phyloP scores from a whole-genome alignment of 2,329 filamentous ascomycete species.

The Aspergillus proliferans region DNA sequence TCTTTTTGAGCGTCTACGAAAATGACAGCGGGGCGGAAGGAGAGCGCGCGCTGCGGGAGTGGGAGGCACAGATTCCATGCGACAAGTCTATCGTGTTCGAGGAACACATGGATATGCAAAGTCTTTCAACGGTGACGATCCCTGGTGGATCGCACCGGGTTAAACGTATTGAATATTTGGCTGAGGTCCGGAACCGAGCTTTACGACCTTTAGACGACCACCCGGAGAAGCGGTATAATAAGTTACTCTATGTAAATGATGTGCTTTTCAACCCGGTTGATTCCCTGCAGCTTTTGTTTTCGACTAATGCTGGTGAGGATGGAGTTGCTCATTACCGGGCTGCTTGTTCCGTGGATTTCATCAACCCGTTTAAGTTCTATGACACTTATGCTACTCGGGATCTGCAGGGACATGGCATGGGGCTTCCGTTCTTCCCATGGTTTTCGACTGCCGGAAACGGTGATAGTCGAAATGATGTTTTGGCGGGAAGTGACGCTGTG shows the following conservation, averaged over 20 bases:
- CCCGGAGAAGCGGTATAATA: slow-evolving; percentile 45
- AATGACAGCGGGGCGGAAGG: slow-evolving; percentile 59
- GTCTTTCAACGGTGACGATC: slow-evolving; percentile 54
- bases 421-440: slow-evolving; percentile 67
- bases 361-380: slow-evolving; percentile 68
- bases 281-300: slow-evolving; percentile 56
- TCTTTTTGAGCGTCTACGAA: slow-evolving; percentile 68
- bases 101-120: slow-evolving; percentile 51
- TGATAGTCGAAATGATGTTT: slow-evolving; percentile 56
- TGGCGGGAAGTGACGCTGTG: slow-evolving; percentile 54
- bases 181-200: slow-evolving; percentile 66
- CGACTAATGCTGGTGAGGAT: slow-evolving; percentile 49
- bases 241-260: slow-evolving; percentile 61
- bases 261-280: slow-evolving; percentile 57
- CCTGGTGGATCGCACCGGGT: slow-evolving; percentile 58
- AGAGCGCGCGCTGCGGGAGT: slow-evolving; percentile 46
- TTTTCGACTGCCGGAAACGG: slow-evolving; percentile 51
- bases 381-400: slow-evolving; percentile 71
- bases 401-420: slow-evolving; percentile 61
- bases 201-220: slow-evolving; percentile 55
- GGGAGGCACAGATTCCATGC: slow-evolving; percentile 49
- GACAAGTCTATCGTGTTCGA: slow-evolving; percentile 53
- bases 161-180: slow-evolving; percentile 68
- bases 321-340: slow-evolving; percentile 58
- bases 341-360: slow-evolving; percentile 70